A percentile compares a stretch with the other conserved stretches of the same genome.
These are phyloP conservation scores for Teratosphaeria nubilosa DNA, from an alignment of 2,329 filamentous ascomycete genomes.

Conservation along the genomic window DNA sequence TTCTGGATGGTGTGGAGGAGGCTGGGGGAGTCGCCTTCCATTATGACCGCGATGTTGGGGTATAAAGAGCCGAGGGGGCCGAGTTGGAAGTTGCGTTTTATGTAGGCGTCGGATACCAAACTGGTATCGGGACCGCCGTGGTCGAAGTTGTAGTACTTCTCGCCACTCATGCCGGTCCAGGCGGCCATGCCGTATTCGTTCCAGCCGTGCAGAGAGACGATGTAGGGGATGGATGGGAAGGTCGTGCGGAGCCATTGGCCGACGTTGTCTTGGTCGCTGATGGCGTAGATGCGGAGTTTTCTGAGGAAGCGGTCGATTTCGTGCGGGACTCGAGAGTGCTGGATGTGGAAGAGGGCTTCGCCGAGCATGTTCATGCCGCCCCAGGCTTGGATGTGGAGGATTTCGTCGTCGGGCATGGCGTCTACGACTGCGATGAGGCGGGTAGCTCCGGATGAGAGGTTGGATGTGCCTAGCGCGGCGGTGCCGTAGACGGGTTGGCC, in stretches of 20 bases:
- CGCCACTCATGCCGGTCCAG: slow-evolving; percentile 48
- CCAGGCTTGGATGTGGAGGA: slow-evolving; percentile 41
- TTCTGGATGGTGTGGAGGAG: slow-evolving; percentile 42
- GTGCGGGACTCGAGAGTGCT: slow-evolving; percentile 13
- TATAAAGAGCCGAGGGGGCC: slow-evolving; percentile 35
- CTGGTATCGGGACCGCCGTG: slow-evolving; percentile 39
- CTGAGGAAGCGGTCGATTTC: slow-evolving; percentile 29
- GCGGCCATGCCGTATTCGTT: slow-evolving; percentile 45
- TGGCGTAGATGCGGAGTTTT: slow-evolving; percentile 44
- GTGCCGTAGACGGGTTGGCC: background rate
- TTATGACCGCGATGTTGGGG: slow-evolving; percentile 40
- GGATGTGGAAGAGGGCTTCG: slow-evolving; percentile 36
- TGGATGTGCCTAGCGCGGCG: background rate
- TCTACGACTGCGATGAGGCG: background rate
- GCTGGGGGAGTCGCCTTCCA: slow-evolving; percentile 45
- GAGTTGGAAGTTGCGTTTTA: slow-evolving; percentile 45
- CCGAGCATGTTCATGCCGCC: slow-evolving; percentile 44
- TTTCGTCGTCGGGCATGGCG: slow-evolving; percentile 16
- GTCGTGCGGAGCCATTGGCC: slow-evolving; percentile 46
- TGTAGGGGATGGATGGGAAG: slow-evolving; percentile 48
- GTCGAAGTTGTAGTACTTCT: slow-evolving; percentile 38
- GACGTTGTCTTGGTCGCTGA: slow-evolving; percentile 51
- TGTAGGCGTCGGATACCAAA: slow-evolving; percentile 42
- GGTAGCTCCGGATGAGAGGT: background rate
- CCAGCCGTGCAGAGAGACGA: slow-evolving; percentile 47